phyloP scores from a whole-genome alignment of 148 eudicot genomes.

The Amaranthus cruentus region DNA sequence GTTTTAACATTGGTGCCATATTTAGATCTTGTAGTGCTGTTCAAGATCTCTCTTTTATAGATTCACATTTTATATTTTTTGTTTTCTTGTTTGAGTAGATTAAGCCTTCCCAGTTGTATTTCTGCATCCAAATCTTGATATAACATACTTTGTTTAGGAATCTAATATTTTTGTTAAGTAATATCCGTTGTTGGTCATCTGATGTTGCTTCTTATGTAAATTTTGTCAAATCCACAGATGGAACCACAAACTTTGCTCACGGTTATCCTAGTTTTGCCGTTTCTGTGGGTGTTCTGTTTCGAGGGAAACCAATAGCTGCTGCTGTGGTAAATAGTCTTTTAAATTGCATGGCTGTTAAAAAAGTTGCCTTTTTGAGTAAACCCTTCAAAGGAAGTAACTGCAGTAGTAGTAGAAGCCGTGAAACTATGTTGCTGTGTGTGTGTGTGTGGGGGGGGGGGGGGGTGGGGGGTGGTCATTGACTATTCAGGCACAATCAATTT shows the following conservation, averaged over 20 bases:
- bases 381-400: neutral
- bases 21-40: neutral
- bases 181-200: neutral
- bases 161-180: neutral
- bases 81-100: neutral
- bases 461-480: neutral
- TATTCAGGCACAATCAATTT: neutral
- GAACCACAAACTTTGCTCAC: conserved; percentile 97
- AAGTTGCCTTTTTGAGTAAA: neutral
- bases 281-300: conserved; percentile 83
- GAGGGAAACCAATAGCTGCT: conserved; percentile 92
- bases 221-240: conserved; percentile 44
- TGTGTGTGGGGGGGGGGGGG: neutral
- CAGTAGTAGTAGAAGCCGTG: neutral
- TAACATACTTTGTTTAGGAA: neutral
- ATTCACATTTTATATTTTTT: neutral
- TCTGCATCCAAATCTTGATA: neutral
- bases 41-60: neutral
- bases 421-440: neutral
- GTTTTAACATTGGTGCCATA: neutral
- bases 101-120: neutral
- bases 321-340: conserved; percentile 58
- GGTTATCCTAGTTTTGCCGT: conserved; percentile 97
- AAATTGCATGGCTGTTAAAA: neutral
- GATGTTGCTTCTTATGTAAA: neutral